Evolutionary conservation across 305 asterid genomes (phyloP).

Genomic region (Nicotiana rustica): DNA sequence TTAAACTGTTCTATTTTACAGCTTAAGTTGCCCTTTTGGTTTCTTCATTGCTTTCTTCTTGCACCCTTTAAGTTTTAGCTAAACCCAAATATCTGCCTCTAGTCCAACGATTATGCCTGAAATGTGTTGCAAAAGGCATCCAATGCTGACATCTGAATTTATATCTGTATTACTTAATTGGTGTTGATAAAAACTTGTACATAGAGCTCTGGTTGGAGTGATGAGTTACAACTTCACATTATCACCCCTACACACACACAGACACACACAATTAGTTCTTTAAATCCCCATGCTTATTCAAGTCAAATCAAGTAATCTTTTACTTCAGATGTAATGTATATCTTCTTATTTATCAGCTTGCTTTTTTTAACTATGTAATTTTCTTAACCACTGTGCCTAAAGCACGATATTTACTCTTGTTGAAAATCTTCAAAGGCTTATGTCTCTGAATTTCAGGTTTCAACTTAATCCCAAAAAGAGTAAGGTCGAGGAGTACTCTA

Average conservation of each 20-base stretch:
- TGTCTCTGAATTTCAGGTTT: slow-evolving; percentile 61
- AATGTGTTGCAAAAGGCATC: not conserved
- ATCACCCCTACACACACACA: not conserved
- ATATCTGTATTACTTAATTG: slow-evolving; percentile 23
- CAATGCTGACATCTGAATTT: slow-evolving; percentile 19
- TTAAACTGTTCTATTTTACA: slow-evolving; percentile 7
- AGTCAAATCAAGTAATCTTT: slow-evolving; percentile 23
- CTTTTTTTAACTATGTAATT: not conserved
- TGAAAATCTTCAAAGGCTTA: slow-evolving; percentile 4
- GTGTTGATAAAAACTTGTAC: not conserved
- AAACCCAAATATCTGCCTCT: slow-evolving; percentile 4
- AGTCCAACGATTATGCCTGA: not conserved
- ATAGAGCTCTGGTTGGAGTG: slow-evolving; percentile 8
- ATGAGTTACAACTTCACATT: slow-evolving; percentile 16
- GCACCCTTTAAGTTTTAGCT: slow-evolving; percentile 3
- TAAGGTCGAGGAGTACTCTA: slow-evolving; percentile 70
- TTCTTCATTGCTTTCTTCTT: slow-evolving; percentile 21
- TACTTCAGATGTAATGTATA: slow-evolving; percentile 25
- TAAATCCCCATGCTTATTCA: slow-evolving; percentile 20
- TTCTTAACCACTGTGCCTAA: slow-evolving; percentile 20
- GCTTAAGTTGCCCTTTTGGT: slow-evolving; percentile 10
- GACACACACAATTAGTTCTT: not conserved
- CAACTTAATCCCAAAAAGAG: slow-evolving; percentile 73
- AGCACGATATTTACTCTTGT: slow-evolving; percentile 19
- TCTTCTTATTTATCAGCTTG: slow-evolving; percentile 21